Base-by-base conservation (phyloP, 148 eudicot genomes). In the Diospyros lotus region DNA sequence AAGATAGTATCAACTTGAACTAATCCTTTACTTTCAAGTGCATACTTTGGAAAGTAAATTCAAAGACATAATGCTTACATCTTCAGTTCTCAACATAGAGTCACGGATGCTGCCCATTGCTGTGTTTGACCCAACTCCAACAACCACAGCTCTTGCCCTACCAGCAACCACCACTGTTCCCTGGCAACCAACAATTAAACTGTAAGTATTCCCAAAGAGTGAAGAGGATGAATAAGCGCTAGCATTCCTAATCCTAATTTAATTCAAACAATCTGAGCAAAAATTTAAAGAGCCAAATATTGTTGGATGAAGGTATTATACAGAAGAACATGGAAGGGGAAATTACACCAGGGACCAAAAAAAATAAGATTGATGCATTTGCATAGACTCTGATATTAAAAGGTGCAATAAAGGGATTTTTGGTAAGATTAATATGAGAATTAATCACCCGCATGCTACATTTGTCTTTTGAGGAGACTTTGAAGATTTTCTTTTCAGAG, bases 71-170 rank as follows among this genome's bases (percentile, higher is more conserved):
- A 69, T 73, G 60, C 91, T 87, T 82, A 95, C 98, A 77, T 95
- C 98, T 76, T 95, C 98, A 1, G 98, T 95, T 66, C 76, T 91
- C 80, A 95, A 83, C 98, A 95, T 95, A 62, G 98, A 92, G 84
- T 95, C 97, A 28, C 97, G 98, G 86, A 95, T 95, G 87, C 89
- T 95, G 71, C 98, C 98, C 97, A 95, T 95, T 38, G 98, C 98
- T 68, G 98, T 95, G 79, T 93, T 95, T 69, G 97, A 92, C 75
- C 98, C 98, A 83, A 92, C 96, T 58, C 96, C 97, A 84, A 86
- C 84, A 59, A 95, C 98, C 84, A 90, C 87, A 18, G 97, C 96
- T 83, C 94, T 89, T 73, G 94, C 97, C 82, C 97, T 85, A 80
- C 98, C 98, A 79, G 94, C 87, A 79, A 95, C 98, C 52, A 90